Percentiles rank a stretch among this genome's conserved stretches.
These are phyloP conservation scores for Nasturtium officinale DNA, from an alignment of 345 rosid genomes.

Conservation along the genomic window DNA sequence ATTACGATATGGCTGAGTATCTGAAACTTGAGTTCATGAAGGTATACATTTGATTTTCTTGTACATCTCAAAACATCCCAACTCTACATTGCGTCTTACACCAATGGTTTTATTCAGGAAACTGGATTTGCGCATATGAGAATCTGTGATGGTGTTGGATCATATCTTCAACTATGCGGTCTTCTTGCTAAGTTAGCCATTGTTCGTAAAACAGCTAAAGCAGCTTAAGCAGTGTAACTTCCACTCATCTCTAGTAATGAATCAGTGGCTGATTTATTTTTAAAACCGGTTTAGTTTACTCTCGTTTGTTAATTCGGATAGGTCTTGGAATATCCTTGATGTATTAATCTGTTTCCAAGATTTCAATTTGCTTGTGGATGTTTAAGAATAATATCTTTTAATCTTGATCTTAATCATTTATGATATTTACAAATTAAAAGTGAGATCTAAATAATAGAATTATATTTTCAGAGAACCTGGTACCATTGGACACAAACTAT, in stretches of 20 bases:
- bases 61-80: neutral
- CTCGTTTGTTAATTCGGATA: constrained; percentile 1
- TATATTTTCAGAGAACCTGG: neutral
- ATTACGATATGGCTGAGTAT: constrained; percentile 90
- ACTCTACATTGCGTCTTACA: neutral
- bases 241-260: constrained; percentile 10
- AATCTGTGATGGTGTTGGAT: constrained; percentile 95
- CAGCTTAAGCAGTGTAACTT: constrained; percentile 46
- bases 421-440: neutral
- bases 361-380: constrained; percentile 25
- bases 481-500: neutral
- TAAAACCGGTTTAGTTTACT: constrained; percentile 2
- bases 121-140: constrained; percentile 98
- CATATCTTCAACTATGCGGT: constrained; percentile 93
- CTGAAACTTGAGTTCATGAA: constrained; percentile 96
- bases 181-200: constrained; percentile 83
- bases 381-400: constrained; percentile 18
- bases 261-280: constrained; percentile 19
- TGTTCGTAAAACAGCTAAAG: constrained; percentile 79
- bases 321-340: constrained; percentile 15
- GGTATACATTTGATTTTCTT: constrained; percentile 45
- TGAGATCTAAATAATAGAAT: neutral
- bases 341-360: constrained; percentile 17
- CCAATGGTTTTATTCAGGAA: constrained; percentile 57
- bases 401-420: constrained; percentile 2